phyloP scores from a whole-genome alignment of 2,329 filamentous ascomycete genomes.

The Onygena corvina region DNA sequence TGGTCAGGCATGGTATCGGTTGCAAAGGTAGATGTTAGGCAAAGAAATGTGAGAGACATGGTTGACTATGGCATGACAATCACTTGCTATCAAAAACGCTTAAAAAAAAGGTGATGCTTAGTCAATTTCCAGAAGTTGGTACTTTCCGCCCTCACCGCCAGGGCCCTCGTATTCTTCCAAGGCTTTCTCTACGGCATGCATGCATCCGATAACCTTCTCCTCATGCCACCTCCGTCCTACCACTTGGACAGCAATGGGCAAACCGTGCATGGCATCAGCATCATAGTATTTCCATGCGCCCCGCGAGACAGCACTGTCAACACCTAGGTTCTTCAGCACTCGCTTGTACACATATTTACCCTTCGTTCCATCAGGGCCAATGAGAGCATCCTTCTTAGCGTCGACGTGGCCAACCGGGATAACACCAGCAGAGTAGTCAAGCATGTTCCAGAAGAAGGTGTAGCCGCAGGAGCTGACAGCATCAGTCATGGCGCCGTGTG shows the following conservation, averaged over 20 bases:
- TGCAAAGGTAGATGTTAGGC: not conserved
- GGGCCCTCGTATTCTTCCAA: conserved; percentile 41
- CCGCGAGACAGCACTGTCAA: conserved; percentile 63
- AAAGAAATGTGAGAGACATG: not conserved
- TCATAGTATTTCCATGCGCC: conserved; percentile 84
- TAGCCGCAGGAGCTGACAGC: conserved; percentile 81
- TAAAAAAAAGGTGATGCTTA: too few relatives aligned
- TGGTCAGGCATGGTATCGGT: not conserved
- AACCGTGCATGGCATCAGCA: conserved; percentile 66
- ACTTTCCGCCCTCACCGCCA: conserved; percentile 26
- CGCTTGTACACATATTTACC: conserved; percentile 38
- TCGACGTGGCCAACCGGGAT: conserved; percentile 80
- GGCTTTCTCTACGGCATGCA: conserved; percentile 66
- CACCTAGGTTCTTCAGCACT: conserved; percentile 26
- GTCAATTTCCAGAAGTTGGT: conserved; percentile 29
- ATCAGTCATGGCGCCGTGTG: conserved; percentile 74
- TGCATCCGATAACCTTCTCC: conserved; percentile 72
- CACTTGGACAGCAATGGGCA: conserved; percentile 77
- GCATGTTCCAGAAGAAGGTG: conserved; percentile 85
- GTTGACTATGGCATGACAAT: not conserved
- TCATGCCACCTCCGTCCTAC: conserved; percentile 70
- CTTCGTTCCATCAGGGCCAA: conserved; percentile 31
- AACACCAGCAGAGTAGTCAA: conserved; percentile 76
- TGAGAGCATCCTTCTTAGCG: conserved; percentile 52
- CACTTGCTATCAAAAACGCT: not conserved